Base-by-base conservation (phyloP, 495 filamentous ascomycete species). In the Chaetomium tenue region DNA sequence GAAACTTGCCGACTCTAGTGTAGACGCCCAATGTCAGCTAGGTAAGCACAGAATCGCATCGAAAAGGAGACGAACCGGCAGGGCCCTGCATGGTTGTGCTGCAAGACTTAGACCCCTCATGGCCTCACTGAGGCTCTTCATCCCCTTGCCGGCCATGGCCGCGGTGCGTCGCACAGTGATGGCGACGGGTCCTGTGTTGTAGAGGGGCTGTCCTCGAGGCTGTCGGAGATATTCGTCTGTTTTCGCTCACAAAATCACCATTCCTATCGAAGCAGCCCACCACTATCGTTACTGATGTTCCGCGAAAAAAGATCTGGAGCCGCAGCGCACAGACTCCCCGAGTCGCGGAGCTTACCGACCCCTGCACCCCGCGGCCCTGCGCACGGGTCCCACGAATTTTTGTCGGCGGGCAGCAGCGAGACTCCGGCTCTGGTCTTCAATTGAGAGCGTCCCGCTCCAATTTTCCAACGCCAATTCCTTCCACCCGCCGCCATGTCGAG, bases 401-500 rank as follows among this genome's bases (percentile, higher is more conserved):
- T 47, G 26, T 61, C 58, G 46, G 47, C 44, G n/a, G 60, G 42
- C 25, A 60, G 58, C 58, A 50, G 26, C 18, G 11, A 37, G 33
- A 37, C 44, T 50, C n/a, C 40, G 33, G n/a, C 12, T 58, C 55
- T 55, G 61, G n/a, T n/a, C n/a, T n/a, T n/a, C n/a, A 55, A 55
- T 56, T 48, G 55, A 47, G 57, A 25, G 16, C 47, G 30, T 48
- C 39, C 25, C 46, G 58, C 62, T 48, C 55, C 60, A 61, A 60
- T 30, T 68, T 61, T 59, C 67, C 66, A 68, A 66, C 61, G 63
- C 55, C 37, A 60, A 66, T 67, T 40, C 65, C 53, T 60, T 44
- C 60, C 55, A 44, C 50, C 60, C 65, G 40, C 59, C 40, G 26
- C 74, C 75, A 90, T 90, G 88, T 85, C 87, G 73, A 81, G 84